Percentiles rank a stretch among this genome's conserved stretches.
Evolutionary conservation across 768 basidiomycete species (phyloP).

Genomic region (Rhodosporidiobolus sp.): DNA sequence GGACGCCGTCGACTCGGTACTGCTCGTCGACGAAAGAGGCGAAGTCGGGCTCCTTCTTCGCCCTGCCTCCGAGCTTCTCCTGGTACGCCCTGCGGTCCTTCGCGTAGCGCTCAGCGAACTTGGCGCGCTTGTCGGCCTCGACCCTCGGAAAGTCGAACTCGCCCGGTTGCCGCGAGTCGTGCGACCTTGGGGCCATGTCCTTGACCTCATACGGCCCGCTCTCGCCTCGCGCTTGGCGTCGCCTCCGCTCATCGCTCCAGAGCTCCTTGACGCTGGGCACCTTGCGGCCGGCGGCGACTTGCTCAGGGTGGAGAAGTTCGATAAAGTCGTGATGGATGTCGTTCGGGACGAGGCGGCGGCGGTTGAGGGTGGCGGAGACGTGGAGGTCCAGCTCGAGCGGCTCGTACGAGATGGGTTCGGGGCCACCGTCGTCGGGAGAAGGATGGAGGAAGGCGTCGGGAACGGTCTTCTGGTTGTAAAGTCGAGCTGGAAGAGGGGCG

Average conservation of each 20-base stretch:
- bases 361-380: constrained; percentile 80
- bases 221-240: constrained; percentile 52
- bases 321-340: constrained; percentile 64
- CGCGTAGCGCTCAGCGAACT: constrained; percentile 63
- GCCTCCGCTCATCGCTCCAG: constrained; percentile 90
- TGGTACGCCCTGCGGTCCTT: constrained; percentile 50
- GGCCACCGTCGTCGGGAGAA: constrained; percentile 39
- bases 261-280: constrained; percentile 86
- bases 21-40: constrained; percentile 33
- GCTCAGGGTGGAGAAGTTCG: constrained; percentile 58
- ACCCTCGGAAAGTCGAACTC: constrained; percentile 61
- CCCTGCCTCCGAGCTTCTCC: constrained; percentile 41
- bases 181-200: constrained; percentile 19
- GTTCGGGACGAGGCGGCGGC: constrained; percentile 63
- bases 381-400: constrained; percentile 77
- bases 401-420: constrained; percentile 47
- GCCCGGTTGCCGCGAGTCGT: background rate
- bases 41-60: constrained; percentile 43
- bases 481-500: constrained; percentile 27
- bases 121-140: constrained; percentile 72
- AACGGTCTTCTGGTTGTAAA: constrained; percentile 46
- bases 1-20: constrained; percentile 1
- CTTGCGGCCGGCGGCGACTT: constrained; percentile 62
- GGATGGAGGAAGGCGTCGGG: constrained; percentile 44
- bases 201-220: constrained; percentile 28